Percentiles rank a stretch among this genome's conserved stretches.
Conservation (phyloP, 148 eudicot genomes). For the Heliosperma pusillum region DNA sequence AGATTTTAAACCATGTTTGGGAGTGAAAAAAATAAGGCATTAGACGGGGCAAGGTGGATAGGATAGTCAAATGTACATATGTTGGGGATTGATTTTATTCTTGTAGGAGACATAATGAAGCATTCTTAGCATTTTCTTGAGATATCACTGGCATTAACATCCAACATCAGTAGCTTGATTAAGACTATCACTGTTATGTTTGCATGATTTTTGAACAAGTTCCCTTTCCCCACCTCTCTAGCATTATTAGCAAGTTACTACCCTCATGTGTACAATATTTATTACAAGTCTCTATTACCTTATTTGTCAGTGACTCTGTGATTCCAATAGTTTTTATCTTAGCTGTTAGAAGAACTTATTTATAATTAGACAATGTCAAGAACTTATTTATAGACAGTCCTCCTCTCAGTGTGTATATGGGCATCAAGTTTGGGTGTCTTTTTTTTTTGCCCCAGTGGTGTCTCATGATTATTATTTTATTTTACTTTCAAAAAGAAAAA, state of each 20-base stretch:
- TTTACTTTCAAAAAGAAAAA: too few relatives aligned
- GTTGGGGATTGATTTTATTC: neutral
- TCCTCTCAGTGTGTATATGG: too few relatives aligned
- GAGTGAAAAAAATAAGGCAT: neutral
- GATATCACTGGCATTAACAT: neutral
- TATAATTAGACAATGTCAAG: too few relatives aligned
- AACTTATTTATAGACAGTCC: too few relatives aligned
- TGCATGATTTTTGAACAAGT: neutral
- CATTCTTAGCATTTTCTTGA: neutral
- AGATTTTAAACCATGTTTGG: too few relatives aligned
- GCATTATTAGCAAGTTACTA: neutral
- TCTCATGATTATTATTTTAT: too few relatives aligned
- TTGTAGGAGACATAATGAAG: constrained; percentile 4
- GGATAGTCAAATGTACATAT: neutral
- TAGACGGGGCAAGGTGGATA: neutral
- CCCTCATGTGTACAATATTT: neutral
- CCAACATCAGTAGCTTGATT: neutral
- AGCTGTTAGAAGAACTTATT: neutral
- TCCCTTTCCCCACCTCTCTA: neutral
- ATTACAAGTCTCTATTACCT: neutral
- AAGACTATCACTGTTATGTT: neutral
- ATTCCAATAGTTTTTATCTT: neutral
- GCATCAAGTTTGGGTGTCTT: too few relatives aligned
- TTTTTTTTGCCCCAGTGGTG: too few relatives aligned
- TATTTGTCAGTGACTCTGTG: neutral